Evolutionary conservation across 2,329 filamentous ascomycete species (phyloP), one percentile per base, ranked within the genome.

Genomic region (Corynespora cassiicola): DNA sequence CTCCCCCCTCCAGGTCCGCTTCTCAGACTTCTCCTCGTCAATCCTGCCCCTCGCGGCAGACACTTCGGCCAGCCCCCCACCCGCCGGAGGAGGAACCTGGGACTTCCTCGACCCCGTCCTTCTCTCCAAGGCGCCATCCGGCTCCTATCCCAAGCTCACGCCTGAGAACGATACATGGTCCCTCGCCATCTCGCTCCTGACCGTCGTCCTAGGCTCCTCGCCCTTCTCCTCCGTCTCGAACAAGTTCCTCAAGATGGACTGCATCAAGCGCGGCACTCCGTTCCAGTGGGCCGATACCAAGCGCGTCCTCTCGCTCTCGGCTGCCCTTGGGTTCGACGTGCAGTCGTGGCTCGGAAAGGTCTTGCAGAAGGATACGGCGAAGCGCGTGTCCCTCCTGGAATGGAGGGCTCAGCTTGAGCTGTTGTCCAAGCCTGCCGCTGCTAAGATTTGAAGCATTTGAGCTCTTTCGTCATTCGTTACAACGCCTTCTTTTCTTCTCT

Each of bases 1-100:
- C 11, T 22, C 36, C 14, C 18, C 24, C 12, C 47, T 52, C 1
- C 22, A 43, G 22, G 59, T 65, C 39, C 63, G 66, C 19, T 74
- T 63, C 48, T 67, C 73, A 11, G 73, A 75, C 53, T 75, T 75
- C 52, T 74, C 71, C 4, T 67, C 72, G 8, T 65, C 70, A 16
- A 50, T 57, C 17, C 42, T 61, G 6, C 22, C 45, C 20, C 29
- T 32, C 9, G 32, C 48, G 3, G 25, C 45, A 7, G 22, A 47
- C 3, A 35, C 25, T 5, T 40, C 39, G 10, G 47, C 47, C 35
- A 38, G 49, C 11, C 41, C 45, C 7, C 31, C 58, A 0, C 60
- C 61, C 22, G 56, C 69, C 6, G 73, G 71, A 27, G 70, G 63
- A 25, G 74, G 72, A 0, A 77, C 73, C 0, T 76, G 72, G 70